Evolutionary conservation across 805 yeast genomes (phyloP), one percentile per base, ranked within the genome.

Genomic region (Tetrapisispora iriomotensis): DNA sequence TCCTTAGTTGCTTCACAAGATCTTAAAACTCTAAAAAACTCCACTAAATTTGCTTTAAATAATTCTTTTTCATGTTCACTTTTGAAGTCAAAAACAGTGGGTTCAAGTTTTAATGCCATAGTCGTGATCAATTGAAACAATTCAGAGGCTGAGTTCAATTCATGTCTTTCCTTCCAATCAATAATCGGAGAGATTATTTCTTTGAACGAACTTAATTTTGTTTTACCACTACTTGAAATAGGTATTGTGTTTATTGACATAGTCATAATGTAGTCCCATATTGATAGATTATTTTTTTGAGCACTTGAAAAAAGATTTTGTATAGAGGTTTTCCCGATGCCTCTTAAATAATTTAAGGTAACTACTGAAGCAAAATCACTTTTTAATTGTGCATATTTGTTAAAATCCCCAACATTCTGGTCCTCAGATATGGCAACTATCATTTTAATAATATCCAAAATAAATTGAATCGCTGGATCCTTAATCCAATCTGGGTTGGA

Each of bases 401-500:
- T 9, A 18, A 12, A 23, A 9, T 21, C 26, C 19, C 8, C 6
- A 14, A 12, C 22, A 9, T 6, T 8, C 1, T 10, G 10, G 17
- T 33, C 36, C 8, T 36, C 36, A 12, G 26, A 19, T 18, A 31
- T 27, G 4, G 24, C 5, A 6, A 10, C 15, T 8, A 40, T 44
- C 0, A 77, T 58, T 44, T 66, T 70, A 42, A 78, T 48, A 21
- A 76, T 58, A 41, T 76, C 75, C 12, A 79, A 45, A 1, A 79
- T 49, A 33, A 69, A 57, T 40, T 52, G 56, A 8, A 59, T 48
- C 14, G 50, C 40, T n/a, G 39, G 12, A 66, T 67, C 48, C 48
- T 66, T 42, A 9, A 69, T 47, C 85, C 85, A 79, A 9, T 65
- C 56, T 6, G 78, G 74, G 4, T 68, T 61, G 13, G 71, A 58